Base-by-base conservation (phyloP, 306 rosid species). In the Dryas alaskensis region DNA sequence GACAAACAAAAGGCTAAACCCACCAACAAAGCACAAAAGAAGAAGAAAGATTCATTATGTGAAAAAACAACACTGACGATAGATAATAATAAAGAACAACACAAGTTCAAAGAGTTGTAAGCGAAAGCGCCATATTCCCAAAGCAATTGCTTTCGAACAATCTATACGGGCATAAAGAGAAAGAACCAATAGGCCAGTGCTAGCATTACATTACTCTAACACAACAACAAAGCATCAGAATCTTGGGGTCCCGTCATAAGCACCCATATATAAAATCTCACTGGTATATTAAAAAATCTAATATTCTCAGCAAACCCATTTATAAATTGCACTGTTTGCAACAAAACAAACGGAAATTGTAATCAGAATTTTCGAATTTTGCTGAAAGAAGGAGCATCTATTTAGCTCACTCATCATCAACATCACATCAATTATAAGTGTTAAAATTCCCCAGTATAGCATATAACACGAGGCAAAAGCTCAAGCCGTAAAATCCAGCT, bases 181-280 rank as follows among this genome's bases (percentile, higher is more conserved):
- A 86, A 71, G 87, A 77, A 79, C 84, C 67, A 59, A 45, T 45
- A 45, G 27, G 65, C 79, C 79, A 85, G 61, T 65, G 51, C 76
- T 45, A 55, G 69, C 65, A 84, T 72, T 84, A 63, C 65, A 86
- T 74, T 84, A 71, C 76, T 79, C 78, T 76, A 77, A 50, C 44
- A 77, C 80, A 79, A 77, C 81, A 84, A 13, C 67, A 58, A 59
- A 87, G 96, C 88, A 92, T 94, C 92, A 81, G 91, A 94, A 92
- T 83, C 95, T 71, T 73, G 68, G 73, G 85, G 89, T 81, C 89
- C 92, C 88, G 86, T 79, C 85, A 76, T 51, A 70, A 84, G 78
- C 90, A 78, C 77, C 55, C 74, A 83, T 14, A 81, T 81, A 81
- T 17, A 77, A 86, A 79, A 73, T 44, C 77, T 62, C 68, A 42